Conservation (phyloP, 306 rosid genomes). For the Quercus aquifolioides region DNA sequence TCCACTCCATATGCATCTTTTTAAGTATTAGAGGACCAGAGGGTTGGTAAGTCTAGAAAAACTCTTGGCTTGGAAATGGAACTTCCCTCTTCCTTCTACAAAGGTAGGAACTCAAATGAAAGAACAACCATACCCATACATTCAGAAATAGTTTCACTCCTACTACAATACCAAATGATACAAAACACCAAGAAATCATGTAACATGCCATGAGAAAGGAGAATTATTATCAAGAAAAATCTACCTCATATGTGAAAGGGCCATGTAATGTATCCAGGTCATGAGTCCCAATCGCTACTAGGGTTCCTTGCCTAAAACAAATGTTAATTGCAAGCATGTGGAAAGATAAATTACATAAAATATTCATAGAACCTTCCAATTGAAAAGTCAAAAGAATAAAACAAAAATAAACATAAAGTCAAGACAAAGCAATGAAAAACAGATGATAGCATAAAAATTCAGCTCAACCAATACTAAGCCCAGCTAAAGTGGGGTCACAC, state of each 20-base stretch:
- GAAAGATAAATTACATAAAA: constrained; percentile 2
- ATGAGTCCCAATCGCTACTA: constrained; percentile 96
- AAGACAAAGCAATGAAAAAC: background rate
- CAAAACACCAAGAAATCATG: constrained; percentile 1
- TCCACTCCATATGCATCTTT: background rate
- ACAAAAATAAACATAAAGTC: background rate
- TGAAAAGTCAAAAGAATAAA: background rate
- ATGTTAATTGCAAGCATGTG: background rate
- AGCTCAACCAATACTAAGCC: no score
- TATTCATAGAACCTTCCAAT: background rate
- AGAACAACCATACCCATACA: background rate
- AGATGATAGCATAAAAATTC: no score
- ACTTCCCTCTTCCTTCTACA: background rate
- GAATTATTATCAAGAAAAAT: constrained; percentile 7
- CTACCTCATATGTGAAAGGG: constrained; percentile 91
- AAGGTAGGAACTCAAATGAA: background rate
- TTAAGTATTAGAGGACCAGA: background rate
- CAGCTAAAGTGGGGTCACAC: no score
- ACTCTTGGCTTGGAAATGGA: background rate
- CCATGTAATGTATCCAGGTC: constrained; percentile 76
- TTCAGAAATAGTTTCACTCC: background rate
- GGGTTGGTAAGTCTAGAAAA: background rate
- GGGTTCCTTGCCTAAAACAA: constrained; percentile 70
- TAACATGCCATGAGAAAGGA: background rate
- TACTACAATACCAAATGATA: background rate